phyloP scores from a whole-genome alignment of 2,329 filamentous ascomycete species.

The Samsoniella hepiali region DNA sequence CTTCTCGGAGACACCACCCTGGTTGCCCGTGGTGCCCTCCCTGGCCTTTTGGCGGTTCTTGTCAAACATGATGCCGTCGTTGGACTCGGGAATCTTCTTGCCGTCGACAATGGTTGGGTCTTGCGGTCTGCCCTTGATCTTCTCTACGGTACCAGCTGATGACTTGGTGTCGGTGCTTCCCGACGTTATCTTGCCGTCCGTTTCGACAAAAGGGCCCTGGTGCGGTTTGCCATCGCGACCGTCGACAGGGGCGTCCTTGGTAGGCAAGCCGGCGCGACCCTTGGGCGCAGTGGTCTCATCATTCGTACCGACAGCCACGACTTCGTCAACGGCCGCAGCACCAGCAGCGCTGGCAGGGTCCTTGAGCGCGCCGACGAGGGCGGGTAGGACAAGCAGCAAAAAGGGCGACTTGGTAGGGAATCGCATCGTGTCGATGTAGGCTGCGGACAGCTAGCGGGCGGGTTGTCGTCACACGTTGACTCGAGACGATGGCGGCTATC shows the following conservation, averaged over 20 bases:
- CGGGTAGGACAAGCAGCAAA: constrained; percentile 53
- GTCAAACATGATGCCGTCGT: constrained; percentile 92
- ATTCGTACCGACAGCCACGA: neutral
- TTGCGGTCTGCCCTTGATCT: constrained; percentile 47
- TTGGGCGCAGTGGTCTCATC: constrained; percentile 30
- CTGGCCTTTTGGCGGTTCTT: constrained; percentile 71
- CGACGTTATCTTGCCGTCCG: constrained; percentile 34
- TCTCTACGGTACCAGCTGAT: constrained; percentile 28
- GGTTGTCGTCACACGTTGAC: neutral
- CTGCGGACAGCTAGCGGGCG: neutral
- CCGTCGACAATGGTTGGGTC: constrained; percentile 56
- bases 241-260: constrained; percentile 83
- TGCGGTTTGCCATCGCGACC: constrained; percentile 93
- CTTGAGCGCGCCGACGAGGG: constrained; percentile 42
- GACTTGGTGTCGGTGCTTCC: constrained; percentile 28
- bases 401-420: constrained; percentile 50
- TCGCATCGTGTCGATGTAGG: constrained; percentile 44
- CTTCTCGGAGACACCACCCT: constrained; percentile 86
- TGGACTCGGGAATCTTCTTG: constrained; percentile 58
- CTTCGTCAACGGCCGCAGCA: constrained; percentile 22
- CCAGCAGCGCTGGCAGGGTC: constrained; percentile 19
- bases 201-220: constrained; percentile 74
- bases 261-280: constrained; percentile 38
- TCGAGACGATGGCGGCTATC: neutral
- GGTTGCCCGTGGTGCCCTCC: constrained; percentile 81